These are phyloP conservation scores for Zasmidium citrigriseum DNA, from an alignment of 2,329 filamentous ascomycete genomes.

Conservation along the genomic window DNA sequence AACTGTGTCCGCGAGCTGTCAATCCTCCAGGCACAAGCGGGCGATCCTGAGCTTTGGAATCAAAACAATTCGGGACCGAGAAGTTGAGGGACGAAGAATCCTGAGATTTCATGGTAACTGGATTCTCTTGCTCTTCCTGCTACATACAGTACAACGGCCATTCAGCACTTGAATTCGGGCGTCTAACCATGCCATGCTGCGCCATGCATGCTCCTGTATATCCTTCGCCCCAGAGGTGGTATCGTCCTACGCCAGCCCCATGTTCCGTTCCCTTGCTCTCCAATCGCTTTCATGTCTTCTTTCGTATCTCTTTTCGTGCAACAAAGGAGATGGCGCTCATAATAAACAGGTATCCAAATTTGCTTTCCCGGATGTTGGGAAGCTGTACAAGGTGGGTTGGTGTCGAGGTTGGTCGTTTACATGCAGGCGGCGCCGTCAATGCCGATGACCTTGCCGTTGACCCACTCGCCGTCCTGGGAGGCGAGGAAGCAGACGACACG, in stretches of 20 bases:
- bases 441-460: slow-evolving; percentile 57
- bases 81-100: neutral
- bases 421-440: slow-evolving; percentile 45
- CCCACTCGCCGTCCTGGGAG: slow-evolving; percentile 59
- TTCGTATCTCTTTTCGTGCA: neutral
- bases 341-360: neutral
- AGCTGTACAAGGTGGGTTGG: neutral
- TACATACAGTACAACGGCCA: slow-evolving; percentile 4
- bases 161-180: slow-evolving; percentile 14
- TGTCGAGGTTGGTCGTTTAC: slow-evolving; percentile 27
- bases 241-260: neutral
- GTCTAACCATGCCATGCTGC: slow-evolving; percentile 3
- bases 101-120: neutral
- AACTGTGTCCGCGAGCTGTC: neutral
- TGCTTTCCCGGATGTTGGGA: neutral
- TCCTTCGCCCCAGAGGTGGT: neutral
- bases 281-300: neutral
- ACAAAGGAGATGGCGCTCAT: neutral
- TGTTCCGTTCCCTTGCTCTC: neutral
- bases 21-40: neutral
- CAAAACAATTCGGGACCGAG: neutral
- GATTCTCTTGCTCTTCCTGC: slow-evolving; percentile 2
- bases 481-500: slow-evolving; percentile 64
- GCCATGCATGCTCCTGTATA: neutral
- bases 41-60: neutral